Base-by-base conservation (phyloP, 495 filamentous ascomycete species). In the Neurospora intermedia region DNA sequence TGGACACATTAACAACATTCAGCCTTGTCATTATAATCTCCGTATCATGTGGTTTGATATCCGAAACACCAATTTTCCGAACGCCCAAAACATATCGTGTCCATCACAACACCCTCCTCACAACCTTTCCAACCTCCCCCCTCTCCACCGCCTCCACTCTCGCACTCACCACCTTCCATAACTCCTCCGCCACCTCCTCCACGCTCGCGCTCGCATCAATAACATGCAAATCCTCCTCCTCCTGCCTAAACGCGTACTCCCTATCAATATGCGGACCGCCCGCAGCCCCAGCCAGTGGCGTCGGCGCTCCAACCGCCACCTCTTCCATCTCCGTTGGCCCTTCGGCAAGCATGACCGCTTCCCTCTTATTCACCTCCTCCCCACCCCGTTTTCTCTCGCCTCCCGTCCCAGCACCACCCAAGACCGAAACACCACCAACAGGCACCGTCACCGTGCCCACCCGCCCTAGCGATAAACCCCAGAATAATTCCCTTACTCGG, bases 401-500 rank as follows among this genome's bases (percentile, higher is more conserved):
- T 71, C 71, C 77, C 70, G 2, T 54, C 71, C 16, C 54, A 62
- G 23, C 13, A 62, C 54, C 54, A 62, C 27, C 54, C 23, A 62
- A 1, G 35, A 27, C 54, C 23, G 11, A 27, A 31, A 71, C 43
- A 11, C 75, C 45, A 2, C 76, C 70, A 39, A 48, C 69, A 40
- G 74, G 71, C 70, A 41, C 76, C 3, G 46, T 20, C 7, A 70
- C 79, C 69, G 74, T 80, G 66, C 77, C 81, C 6, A 85, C 81
- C 75, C 81, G 78, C 18, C 85, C 84, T 81, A 85, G 80, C 69
- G 81, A 83, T 69, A 89, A 72, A 2, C 82, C 84, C 80, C 84
- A 84, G 76, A 97, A 99, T 43, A 94, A 76, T 74, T 90, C 87
- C 43, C 93, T 84, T 43, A 98, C 96, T 38, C 89, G 88, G 43